Conservation (phyloP, 345 rosid genomes). For the Aquilaria sinensis region DNA sequence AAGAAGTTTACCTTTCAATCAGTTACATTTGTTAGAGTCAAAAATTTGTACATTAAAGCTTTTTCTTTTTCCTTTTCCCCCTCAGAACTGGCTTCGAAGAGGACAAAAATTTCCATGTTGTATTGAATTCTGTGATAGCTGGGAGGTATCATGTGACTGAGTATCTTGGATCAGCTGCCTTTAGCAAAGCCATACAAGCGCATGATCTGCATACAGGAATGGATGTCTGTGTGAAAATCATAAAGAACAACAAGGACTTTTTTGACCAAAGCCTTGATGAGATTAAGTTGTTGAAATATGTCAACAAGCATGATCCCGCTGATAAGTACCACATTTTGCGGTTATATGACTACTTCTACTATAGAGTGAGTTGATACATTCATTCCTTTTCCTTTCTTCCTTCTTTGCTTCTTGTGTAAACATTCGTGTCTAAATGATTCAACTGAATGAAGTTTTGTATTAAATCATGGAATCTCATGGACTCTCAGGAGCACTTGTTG, state of each 20-base stretch:
- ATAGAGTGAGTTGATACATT: slow-evolving; percentile 56
- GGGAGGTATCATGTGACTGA: slow-evolving; percentile 98
- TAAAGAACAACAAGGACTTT: slow-evolving; percentile 98
- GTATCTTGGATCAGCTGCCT: slow-evolving; percentile 99
- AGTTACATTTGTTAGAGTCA: too few species aligned
- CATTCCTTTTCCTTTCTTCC: not conserved
- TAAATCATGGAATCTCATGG: slow-evolving; percentile 10
- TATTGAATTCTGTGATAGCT: slow-evolving; percentile 88
- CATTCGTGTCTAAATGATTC: not conserved
- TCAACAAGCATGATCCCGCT: slow-evolving; percentile 97
- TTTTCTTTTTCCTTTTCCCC: slow-evolving; percentile 10
- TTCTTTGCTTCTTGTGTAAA: not conserved
- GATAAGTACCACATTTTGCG: slow-evolving; percentile 97
- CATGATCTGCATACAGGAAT: slow-evolving; percentile 98
- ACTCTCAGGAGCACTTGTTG: slow-evolving; percentile 96
- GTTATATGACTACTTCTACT: slow-evolving; percentile 95
- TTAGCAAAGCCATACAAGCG: slow-evolving; percentile 99
- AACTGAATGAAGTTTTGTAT: not conserved
- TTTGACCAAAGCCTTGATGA: slow-evolving; percentile 99
- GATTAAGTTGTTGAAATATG: slow-evolving; percentile 95
- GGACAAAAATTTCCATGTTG: slow-evolving; percentile 98
- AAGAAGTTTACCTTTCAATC: too few species aligned
- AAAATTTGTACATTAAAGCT: too few species aligned
- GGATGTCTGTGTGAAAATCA: slow-evolving; percentile 97
- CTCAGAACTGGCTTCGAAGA: slow-evolving; percentile 99